Evolutionary conservation across 805 yeast genomes (phyloP).

Genomic region (Wickerhamiella brachini): DNA sequence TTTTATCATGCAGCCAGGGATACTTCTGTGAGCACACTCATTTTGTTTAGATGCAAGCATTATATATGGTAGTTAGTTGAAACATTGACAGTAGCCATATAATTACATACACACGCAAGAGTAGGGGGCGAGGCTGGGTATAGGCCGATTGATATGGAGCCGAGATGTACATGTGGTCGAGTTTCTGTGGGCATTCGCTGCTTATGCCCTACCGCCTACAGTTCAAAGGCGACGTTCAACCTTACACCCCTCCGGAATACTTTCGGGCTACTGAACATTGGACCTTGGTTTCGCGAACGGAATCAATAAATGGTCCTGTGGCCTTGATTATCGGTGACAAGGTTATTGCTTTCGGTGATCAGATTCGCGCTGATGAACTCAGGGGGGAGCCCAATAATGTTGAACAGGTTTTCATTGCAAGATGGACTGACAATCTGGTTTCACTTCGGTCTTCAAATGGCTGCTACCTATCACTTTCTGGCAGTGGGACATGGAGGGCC

Average conservation of each 20-base stretch:
- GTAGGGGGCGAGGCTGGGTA: no score
- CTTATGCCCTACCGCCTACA: constrained; percentile 1
- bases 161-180: no score
- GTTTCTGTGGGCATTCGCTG: no score
- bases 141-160: no score
- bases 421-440: not conserved
- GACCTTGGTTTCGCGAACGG: not conserved
- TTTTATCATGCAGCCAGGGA: no score
- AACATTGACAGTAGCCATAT: no score
- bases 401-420: not conserved
- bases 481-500: not conserved
- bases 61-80: no score
- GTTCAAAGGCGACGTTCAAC: not conserved
- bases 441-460: not conserved
- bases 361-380: not conserved
- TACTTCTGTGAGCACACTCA: no score
- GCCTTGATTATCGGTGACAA: not conserved
- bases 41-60: no score
- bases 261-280: not conserved
- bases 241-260: not conserved
- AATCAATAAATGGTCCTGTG: not conserved
- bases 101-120: no score
- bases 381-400: not conserved
- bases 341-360: not conserved
- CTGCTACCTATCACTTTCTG: not conserved